Percentiles rank a stretch among this genome's conserved stretches.
phyloP scores from a whole-genome alignment of 331 rosid species.

The Saraca asoca region DNA sequence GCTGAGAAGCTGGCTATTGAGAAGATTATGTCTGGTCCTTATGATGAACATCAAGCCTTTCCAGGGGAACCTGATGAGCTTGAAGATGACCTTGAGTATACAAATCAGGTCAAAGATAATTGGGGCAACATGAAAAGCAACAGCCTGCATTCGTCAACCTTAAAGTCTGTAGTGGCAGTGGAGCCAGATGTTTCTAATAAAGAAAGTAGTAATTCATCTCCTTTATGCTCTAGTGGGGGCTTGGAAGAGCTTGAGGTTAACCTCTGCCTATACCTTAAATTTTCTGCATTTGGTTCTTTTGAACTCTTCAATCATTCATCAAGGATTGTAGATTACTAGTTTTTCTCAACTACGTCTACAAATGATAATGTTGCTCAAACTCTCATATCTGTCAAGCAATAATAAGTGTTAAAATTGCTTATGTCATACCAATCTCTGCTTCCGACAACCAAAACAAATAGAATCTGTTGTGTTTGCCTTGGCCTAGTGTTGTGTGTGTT shows the following conservation, averaged over 20 bases:
- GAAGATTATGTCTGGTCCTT: constrained; percentile 65
- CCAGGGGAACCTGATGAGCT: constrained; percentile 77
- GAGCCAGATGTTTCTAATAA: constrained; percentile 37
- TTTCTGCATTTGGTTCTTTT: constrained; percentile 23
- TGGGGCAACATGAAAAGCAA: constrained; percentile 33
- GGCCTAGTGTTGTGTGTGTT: not conserved
- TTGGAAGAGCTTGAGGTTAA: constrained; percentile 94
- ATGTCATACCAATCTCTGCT: too few species aligned
- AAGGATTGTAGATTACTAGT: not conserved
- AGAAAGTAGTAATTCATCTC: constrained; percentile 41
- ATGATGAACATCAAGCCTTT: constrained; percentile 52
- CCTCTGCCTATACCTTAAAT: constrained; percentile 37
- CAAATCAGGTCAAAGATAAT: constrained; percentile 51
- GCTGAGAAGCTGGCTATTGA: constrained; percentile 73
- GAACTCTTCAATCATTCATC: constrained; percentile 18
- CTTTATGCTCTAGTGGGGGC: constrained; percentile 45
- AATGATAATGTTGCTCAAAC: too few species aligned
- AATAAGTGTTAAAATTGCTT: constrained; percentile 5
- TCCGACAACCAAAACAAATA: too few species aligned
- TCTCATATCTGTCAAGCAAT: not conserved
- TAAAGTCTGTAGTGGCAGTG: constrained; percentile 37
- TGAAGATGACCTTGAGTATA: constrained; percentile 54
- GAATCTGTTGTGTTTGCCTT: too few species aligned
- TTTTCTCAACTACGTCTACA: constrained; percentile 8
- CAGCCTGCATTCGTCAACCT: constrained; percentile 43